Conservation (phyloP, 495 filamentous ascomycete genomes). For the Neurospora sp. region DNA sequence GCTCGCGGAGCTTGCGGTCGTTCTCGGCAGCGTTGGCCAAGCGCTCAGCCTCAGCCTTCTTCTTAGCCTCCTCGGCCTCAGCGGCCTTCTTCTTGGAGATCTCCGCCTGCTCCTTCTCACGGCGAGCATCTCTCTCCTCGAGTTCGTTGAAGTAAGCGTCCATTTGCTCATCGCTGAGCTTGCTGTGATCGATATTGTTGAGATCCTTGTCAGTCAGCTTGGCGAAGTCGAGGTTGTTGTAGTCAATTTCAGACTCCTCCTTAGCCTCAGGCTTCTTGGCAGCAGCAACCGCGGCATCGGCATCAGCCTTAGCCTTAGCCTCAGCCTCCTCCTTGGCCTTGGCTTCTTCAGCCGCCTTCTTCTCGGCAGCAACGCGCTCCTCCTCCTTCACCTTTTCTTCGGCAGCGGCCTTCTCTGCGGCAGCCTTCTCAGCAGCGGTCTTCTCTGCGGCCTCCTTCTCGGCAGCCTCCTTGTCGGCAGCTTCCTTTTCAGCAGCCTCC, state of each 20-base stretch:
- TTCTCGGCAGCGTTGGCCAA: constrained; percentile 35
- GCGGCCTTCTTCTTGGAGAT: constrained; percentile 44
- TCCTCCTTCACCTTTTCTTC: constrained; percentile 28
- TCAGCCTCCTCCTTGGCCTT: constrained; percentile 47
- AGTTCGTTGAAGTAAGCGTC: constrained; percentile 41
- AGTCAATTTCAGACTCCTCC: constrained; percentile 34
- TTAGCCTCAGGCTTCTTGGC: constrained; percentile 38
- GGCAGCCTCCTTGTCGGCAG: constrained; percentile 29
- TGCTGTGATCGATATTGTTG: not conserved
- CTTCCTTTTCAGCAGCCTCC: constrained; percentile 32
- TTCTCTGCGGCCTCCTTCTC: constrained; percentile 31
- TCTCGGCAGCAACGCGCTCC: constrained; percentile 27
- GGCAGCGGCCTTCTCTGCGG: constrained; percentile 27
- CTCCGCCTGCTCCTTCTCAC: constrained; percentile 47
- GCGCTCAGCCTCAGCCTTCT: constrained; percentile 44
- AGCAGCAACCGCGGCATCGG: constrained; percentile 50
- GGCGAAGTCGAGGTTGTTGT: constrained; percentile 30
- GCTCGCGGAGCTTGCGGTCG: constrained; percentile 46
- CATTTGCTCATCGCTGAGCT: constrained; percentile 21
- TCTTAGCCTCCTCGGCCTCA: constrained; percentile 45
- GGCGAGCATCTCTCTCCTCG: constrained; percentile 42
- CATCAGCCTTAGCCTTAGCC: constrained; percentile 56
- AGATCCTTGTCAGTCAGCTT: constrained; percentile 20
- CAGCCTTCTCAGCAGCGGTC: constrained; percentile 8
- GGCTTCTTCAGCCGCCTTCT: constrained; percentile 54